Evolutionary conservation across 768 basidiomycete species (phyloP).

Genomic region (Punctularia strigosozonata): DNA sequence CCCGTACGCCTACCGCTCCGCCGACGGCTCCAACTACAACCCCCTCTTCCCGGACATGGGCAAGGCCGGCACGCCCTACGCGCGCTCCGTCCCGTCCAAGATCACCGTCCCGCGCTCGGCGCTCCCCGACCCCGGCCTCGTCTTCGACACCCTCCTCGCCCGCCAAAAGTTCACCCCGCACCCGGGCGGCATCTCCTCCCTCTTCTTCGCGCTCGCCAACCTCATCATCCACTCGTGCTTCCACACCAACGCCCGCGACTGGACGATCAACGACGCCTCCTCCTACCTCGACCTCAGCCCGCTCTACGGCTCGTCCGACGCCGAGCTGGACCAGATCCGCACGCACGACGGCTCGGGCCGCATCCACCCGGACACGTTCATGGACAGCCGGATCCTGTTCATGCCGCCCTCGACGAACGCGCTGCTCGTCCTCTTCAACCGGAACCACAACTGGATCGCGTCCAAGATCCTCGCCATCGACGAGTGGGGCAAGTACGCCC

Average conservation of each 20-base stretch:
- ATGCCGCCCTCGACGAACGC: conserved; percentile 69
- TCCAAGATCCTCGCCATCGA: conserved; percentile 58
- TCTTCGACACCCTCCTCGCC: conserved; percentile 61
- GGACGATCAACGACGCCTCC: conserved; percentile 47
- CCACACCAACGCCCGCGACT: conserved; percentile 36
- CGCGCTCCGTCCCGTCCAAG: conserved; percentile 47
- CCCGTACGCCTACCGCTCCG: conserved; percentile 42
- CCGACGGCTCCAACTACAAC: conserved; percentile 54
- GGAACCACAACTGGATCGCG: conserved; percentile 72
- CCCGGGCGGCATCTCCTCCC: conserved; percentile 49
- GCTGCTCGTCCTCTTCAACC: conserved; percentile 52
- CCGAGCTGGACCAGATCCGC: conserved; percentile 35
- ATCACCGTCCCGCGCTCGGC: conserved; percentile 27
- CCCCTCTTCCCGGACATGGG: conserved; percentile 43
- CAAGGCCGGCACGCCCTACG: conserved; percentile 52
- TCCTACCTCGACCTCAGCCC: conserved; percentile 72
- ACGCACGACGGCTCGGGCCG: conserved; percentile 53
- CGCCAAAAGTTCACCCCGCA: conserved; percentile 19
- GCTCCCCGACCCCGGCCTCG: conserved; percentile 53
- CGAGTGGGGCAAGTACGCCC: conserved; percentile 37
- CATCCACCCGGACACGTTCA: conserved; percentile 59
- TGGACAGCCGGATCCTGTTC: conserved; percentile 48
- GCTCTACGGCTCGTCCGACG: conserved; percentile 52
- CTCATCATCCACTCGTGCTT: conserved; percentile 68
- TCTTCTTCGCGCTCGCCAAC: conserved; percentile 75